These are phyloP conservation scores for Meira miltonrushii DNA, from an alignment of 1,284 basidiomycete genomes.

Conservation along the genomic window DNA sequence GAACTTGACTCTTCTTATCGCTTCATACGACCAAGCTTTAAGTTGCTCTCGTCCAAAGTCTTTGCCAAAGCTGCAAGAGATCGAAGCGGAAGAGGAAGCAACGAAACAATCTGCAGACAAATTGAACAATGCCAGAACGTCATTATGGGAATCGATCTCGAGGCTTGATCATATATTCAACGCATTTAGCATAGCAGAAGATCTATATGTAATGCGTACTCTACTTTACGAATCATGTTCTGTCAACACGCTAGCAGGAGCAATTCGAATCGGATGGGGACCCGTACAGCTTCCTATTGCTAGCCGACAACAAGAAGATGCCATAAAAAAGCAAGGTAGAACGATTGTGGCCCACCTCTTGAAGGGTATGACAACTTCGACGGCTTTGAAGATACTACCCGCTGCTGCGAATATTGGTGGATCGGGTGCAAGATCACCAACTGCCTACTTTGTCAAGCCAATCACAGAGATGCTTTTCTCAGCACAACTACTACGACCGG, in stretches of 20 bases:
- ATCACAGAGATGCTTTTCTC: constrained; percentile 31
- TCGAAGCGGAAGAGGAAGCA: neutral
- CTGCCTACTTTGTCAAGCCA: constrained; percentile 27
- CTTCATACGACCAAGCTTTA: constrained; percentile 5
- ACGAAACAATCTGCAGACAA: neutral
- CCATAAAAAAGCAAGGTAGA: no score
- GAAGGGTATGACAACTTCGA: constrained; percentile 2
- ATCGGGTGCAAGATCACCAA: neutral
- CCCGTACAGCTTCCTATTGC: neutral
- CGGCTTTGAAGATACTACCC: constrained; percentile 13
- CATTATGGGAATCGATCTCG: neutral
- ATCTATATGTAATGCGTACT: neutral
- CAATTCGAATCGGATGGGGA: constrained; percentile 11
- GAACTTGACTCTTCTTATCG: constrained; percentile 1
- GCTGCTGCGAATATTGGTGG: neutral
- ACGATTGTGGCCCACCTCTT: no score
- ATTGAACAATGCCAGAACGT: neutral
- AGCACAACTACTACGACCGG: constrained; percentile 40
- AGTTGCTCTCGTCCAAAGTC: neutral
- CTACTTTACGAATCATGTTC: neutral
- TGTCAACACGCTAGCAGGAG: constrained; percentile 3
- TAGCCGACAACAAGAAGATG: neutral
- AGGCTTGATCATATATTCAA: neutral
- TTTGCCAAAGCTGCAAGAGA: constrained; percentile 1
- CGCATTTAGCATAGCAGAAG: neutral